A percentile compares a stretch with the other conserved stretches of the same genome.
These are phyloP conservation scores for Clohesyomyces aquaticus DNA, from an alignment of 495 filamentous ascomycete species.

Conservation along the genomic window DNA sequence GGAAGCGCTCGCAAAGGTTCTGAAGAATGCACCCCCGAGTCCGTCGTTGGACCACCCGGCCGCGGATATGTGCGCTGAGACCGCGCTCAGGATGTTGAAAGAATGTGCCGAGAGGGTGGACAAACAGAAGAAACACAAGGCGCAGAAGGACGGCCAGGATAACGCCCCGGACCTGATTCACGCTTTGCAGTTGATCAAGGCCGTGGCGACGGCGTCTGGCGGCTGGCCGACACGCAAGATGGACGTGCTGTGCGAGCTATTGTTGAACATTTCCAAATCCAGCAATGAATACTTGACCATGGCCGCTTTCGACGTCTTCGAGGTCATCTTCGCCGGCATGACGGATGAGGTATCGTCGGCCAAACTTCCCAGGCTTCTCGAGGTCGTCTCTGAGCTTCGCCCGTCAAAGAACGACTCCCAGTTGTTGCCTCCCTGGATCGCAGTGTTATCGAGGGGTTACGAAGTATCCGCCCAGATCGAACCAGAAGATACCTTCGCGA, in stretches of 20 bases:
- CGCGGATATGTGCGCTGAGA: conserved; percentile 92
- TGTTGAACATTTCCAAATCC: conserved; percentile 83
- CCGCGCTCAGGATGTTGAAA: conserved; percentile 73
- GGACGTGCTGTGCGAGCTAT: conserved; percentile 82
- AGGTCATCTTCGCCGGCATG: conserved; percentile 91
- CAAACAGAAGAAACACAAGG: conserved; percentile 68
- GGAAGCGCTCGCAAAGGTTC: conserved; percentile 81
- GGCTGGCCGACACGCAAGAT: conserved; percentile 98
- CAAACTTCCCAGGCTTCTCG: conserved; percentile 85
- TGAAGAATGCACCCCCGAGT: conserved; percentile 81
- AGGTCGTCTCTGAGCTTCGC: conserved; percentile 83
- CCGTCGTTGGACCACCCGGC: conserved; percentile 91
- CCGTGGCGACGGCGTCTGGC: conserved; percentile 78
- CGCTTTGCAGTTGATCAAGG: conserved; percentile 86
- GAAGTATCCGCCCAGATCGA: conserved; percentile 87
- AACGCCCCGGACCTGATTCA: conserved; percentile 87
- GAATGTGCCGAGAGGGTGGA: conserved; percentile 66
- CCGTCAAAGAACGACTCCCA: conserved; percentile 90
- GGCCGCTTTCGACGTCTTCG: conserved; percentile 94
- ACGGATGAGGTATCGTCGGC: conserved; percentile 80
- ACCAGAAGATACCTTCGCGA: conserved; percentile 84
- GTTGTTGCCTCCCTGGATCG: conserved; percentile 92
- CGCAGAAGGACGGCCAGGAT: conserved; percentile 54
- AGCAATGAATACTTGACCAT: conserved; percentile 94
- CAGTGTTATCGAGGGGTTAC: conserved; percentile 89